A percentile compares a stretch with the other conserved stretches of the same genome.
Evolutionary conservation across 2,329 filamentous ascomycete genomes (phyloP).

Genomic region (Hypoxylon sp.): DNA sequence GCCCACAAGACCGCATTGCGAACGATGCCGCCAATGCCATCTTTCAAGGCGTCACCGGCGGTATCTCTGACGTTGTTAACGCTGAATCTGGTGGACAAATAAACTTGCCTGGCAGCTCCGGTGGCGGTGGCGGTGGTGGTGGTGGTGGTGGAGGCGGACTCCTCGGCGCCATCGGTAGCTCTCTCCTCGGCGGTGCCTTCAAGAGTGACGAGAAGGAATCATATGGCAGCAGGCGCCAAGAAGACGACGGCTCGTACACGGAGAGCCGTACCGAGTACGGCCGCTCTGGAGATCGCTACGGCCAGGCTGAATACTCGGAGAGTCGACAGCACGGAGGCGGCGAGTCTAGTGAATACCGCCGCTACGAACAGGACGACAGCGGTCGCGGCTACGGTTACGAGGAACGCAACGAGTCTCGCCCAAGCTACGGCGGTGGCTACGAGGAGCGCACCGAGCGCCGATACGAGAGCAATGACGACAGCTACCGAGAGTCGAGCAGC

Average conservation of each 20-base stretch:
- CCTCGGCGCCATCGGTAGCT: constrained; percentile 72
- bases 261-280: constrained; percentile 69
- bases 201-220: constrained; percentile 62
- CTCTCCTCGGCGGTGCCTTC: constrained; percentile 70
- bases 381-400: constrained; percentile 64
- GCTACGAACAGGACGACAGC: constrained; percentile 66
- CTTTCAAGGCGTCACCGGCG: constrained; percentile 64
- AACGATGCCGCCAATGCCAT: constrained; percentile 64
- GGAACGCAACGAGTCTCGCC: constrained; percentile 63
- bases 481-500: constrained; percentile 40
- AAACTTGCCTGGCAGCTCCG: constrained; percentile 61
- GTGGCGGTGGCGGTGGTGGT: too few relatives aligned
- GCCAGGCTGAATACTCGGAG: constrained; percentile 66
- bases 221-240: constrained; percentile 60
- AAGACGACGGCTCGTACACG: constrained; percentile 67
- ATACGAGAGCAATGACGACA: constrained; percentile 49
- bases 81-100: constrained; percentile 53
- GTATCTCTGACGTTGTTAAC: constrained; percentile 56
- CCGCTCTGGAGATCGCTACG: constrained; percentile 63
- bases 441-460: constrained; percentile 66
- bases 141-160: too few relatives aligned
- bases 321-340: constrained; percentile 67
- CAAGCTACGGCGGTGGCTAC: constrained; percentile 61
- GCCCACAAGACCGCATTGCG: constrained; percentile 64
- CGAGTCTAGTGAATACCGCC: constrained; percentile 65